Base-by-base conservation (phyloP, 768 basidiomycete genomes). In the Rhizopogon roseolus region DNA sequence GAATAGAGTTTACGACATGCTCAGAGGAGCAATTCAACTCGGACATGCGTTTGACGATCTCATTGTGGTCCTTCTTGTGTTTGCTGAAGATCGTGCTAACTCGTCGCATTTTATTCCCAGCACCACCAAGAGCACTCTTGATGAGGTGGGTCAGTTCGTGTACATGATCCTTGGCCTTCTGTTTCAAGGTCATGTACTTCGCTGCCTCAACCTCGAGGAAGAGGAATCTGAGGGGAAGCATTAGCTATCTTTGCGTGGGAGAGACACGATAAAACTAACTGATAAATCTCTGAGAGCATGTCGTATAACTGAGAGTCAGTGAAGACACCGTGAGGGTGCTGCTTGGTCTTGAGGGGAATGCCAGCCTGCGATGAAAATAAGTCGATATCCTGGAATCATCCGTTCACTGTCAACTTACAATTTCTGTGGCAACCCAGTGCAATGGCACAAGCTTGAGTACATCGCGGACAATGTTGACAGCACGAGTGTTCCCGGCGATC, bases 171-270 rank as follows among this genome's bases (percentile, higher is more conserved):
- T 77, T 76, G 6, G 81, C 81, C 53, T 75, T 79, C 42, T 73
- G 68, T 58, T 79, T 75, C 22, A 83, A 62, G 19, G 78, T 73
- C 78, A 85, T 79, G 28, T 82, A 67, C 59, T 82, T 81, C 1
- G 80, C 73, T 2, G 79, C 62, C 49, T 88, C 86, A 19, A 82
- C 72, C 49, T 90, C 82, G 34, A 91, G 76, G 81, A 92, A 93
- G 54, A 93, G 71, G 64, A 80, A 90, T 40, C 89, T 91, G 58
- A 4, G 2, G 19, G 27, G 17, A 19, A 14, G 28, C n/a, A 17
- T 14, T 11, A 43, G 19, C 27, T 19, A 22, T 48, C 19, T 16
- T 22, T 5, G 14, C 7, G 6, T 4, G 34, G 5, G 9, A 14
- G 9, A 27, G 10, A 3, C 5, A 14, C 9, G 9, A 27, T 7